phyloP scores from a whole-genome alignment of 2,329 filamentous ascomycete species.

The Didymellaceae sp. region DNA sequence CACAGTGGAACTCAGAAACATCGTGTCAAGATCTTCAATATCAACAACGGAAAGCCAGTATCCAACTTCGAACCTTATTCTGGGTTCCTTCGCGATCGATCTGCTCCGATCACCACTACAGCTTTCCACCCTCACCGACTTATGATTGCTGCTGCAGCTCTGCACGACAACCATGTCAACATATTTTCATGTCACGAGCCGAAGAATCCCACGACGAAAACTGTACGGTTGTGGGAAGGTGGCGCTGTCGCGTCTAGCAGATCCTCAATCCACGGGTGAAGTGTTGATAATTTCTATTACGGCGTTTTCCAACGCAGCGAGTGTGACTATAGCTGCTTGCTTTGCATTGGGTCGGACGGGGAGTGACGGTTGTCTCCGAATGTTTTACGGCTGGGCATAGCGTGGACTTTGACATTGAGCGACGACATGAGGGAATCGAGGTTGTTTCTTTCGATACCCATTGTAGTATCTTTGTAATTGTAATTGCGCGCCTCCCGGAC shows the following conservation, averaged over 20 bases:
- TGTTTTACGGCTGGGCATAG: slow-evolving; percentile 13
- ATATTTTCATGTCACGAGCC: slow-evolving; percentile 66
- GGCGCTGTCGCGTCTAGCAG: slow-evolving; percentile 26
- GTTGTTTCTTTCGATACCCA: slow-evolving; percentile 15
- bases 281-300: neutral
- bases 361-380: slow-evolving; percentile 5
- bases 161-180: slow-evolving; percentile 89
- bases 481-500: neutral
- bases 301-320: slow-evolving; percentile 1
- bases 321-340: neutral
- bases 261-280: slow-evolving; percentile 22
- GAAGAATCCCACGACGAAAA: slow-evolving; percentile 32
- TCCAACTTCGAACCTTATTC: slow-evolving; percentile 89
- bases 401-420: slow-evolving; percentile 11
- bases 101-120: slow-evolving; percentile 82
- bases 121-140: slow-evolving; percentile 96
- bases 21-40: slow-evolving; percentile 90
- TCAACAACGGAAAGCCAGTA: slow-evolving; percentile 74
- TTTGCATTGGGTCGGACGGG: slow-evolving; percentile 11
- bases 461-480: slow-evolving; percentile 16
- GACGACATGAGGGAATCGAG: slow-evolving; percentile 11
- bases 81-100: slow-evolving; percentile 82
- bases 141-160: slow-evolving; percentile 84
- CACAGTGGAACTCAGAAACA: slow-evolving; percentile 84
- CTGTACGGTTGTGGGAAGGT: slow-evolving; percentile 45